phyloP scores from a whole-genome alignment of 2,329 filamentous ascomycete species.

The Aspergillus chevalieri region DNA sequence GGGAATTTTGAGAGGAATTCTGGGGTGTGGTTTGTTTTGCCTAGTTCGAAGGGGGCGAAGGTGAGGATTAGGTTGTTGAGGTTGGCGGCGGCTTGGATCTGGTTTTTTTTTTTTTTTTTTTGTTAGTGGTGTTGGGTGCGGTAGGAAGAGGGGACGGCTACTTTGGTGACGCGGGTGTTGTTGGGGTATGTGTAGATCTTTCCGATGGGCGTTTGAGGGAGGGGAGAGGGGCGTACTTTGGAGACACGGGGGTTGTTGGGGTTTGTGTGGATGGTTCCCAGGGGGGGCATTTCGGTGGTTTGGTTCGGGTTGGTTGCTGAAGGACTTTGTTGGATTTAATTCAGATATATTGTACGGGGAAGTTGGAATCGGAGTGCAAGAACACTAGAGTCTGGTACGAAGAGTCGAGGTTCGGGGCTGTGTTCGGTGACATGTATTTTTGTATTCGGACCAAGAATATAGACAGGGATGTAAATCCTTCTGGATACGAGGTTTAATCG shows the following conservation, averaged over 20 bases:
- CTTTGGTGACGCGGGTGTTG: conserved; percentile 17
- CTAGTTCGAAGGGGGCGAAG: conserved; percentile 33
- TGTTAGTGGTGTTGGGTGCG: background rate
- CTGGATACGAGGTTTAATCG: no score
- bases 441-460: no score
- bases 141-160: background rate
- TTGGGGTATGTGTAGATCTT: conserved; percentile 14
- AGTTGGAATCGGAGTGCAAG: no score
- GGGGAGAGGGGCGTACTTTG: conserved; percentile 9
- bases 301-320: no score
- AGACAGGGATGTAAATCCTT: no score
- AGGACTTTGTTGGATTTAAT: no score
- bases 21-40: conserved; percentile 38
- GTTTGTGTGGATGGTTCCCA: conserved; percentile 15
- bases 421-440: no score
- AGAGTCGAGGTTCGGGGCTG: no score
- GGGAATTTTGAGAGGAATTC: conserved; percentile 49
- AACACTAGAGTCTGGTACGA: no score
- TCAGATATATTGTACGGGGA: no score
- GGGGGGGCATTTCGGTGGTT: background rate
- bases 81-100: conserved; percentile 27
- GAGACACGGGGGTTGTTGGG: conserved; percentile 16
- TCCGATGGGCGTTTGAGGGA: conserved; percentile 4
- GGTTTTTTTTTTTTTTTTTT: no score
- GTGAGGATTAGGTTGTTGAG: conserved; percentile 30